Percentiles rank a stretch among this genome's conserved stretches.
Conservation (phyloP, 495 filamentous ascomycete species). For the Aspergillus panamensis region DNA sequence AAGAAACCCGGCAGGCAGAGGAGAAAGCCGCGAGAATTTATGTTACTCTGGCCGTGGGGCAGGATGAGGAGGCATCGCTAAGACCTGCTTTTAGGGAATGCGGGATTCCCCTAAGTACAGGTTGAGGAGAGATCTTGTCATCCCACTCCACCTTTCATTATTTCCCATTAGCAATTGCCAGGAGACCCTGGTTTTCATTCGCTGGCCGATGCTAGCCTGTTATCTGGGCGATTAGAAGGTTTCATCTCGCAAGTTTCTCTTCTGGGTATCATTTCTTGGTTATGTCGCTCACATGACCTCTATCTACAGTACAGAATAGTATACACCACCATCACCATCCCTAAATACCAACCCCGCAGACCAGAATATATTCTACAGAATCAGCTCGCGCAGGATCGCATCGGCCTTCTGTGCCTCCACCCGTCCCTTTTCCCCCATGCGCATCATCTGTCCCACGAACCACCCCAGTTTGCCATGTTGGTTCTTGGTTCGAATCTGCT, state of each 20-base stretch:
- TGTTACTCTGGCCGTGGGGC: constrained; percentile 22
- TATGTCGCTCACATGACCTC: no score
- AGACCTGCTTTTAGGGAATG: constrained; percentile 53
- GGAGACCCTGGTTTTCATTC: neutral
- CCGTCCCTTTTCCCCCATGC: constrained; percentile 65
- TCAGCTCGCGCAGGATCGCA: constrained; percentile 54
- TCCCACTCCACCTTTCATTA: constrained; percentile 18
- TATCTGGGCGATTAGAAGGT: no score
- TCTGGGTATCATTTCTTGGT: no score
- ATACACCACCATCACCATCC: neutral
- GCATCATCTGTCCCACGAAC: constrained; percentile 91
- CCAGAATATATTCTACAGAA: constrained; percentile 30
- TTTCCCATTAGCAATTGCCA: constrained; percentile 28
- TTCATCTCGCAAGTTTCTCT: no score
- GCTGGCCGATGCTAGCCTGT: no score
- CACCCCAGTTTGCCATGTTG: constrained; percentile 77
- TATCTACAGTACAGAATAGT: no score
- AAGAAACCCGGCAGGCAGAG: constrained; percentile 2
- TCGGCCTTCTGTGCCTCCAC: constrained; percentile 74
- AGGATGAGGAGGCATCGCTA: constrained; percentile 29
- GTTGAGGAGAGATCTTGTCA: constrained; percentile 46
- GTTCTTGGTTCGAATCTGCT: constrained; percentile 61
- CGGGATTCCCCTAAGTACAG: constrained; percentile 50
- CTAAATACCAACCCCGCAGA: no score
- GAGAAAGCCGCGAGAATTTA: constrained; percentile 14